These are phyloP conservation scores for Gryganskiella cystojenkinii DNA, from an alignment of 192 early-diverging fungal genomes.

Conservation along the genomic window DNA sequence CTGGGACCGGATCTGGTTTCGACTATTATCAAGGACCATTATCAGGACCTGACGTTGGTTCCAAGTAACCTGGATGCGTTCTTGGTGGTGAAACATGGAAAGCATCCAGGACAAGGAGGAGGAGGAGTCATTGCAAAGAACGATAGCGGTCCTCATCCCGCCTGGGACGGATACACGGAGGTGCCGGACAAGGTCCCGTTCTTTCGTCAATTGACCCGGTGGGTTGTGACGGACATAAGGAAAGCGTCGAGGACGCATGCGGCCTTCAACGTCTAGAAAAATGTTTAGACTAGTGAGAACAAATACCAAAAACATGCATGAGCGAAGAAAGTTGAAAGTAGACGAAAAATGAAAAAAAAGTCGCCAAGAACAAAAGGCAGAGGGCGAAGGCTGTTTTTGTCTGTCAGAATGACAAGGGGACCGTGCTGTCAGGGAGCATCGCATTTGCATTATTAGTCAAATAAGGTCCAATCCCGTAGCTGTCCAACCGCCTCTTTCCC, in stretches of 20 bases:
- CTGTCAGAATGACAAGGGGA: too few relatives aligned
- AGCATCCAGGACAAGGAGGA: conserved; percentile 1
- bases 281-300: too few relatives aligned
- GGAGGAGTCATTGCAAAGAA: neutral
- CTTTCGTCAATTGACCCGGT: conserved; percentile 44
- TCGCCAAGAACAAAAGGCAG: too few relatives aligned
- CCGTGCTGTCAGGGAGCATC: too few relatives aligned
- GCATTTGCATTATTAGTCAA: too few relatives aligned
- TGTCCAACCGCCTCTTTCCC: too few relatives aligned
- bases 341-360: too few relatives aligned
- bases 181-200: conserved; percentile 38
- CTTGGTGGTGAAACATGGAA: conserved; percentile 7
- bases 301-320: too few relatives aligned
- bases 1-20: conserved; percentile 44
- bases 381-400: too few relatives aligned
- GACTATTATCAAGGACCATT: conserved; percentile 43
- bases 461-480: too few relatives aligned
- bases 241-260: conserved; percentile 12
- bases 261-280: too few relatives aligned
- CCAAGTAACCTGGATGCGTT: conserved; percentile 30
- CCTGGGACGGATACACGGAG: conserved; percentile 44
- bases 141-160: conserved; percentile 37
- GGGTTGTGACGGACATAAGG: conserved; percentile 35
- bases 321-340: too few relatives aligned
- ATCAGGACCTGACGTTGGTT: conserved; percentile 36